Conservation (phyloP, 495 filamentous ascomycete species). For the Aspergillus bridgeri region DNA sequence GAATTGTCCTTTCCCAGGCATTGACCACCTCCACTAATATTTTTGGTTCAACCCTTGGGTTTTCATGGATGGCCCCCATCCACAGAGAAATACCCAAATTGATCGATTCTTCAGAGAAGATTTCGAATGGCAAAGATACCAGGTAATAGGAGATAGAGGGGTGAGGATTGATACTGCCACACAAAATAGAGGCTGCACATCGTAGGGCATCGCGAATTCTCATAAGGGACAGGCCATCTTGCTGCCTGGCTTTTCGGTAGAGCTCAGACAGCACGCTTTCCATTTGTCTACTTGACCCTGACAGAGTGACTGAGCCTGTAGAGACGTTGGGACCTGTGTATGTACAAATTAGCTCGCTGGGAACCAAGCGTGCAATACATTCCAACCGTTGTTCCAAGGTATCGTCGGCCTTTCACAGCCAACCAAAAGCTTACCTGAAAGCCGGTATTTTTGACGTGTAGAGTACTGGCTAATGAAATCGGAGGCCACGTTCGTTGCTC, state of each 20-base stretch:
- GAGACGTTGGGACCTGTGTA: not conserved
- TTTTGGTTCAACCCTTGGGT: conserved; percentile 78
- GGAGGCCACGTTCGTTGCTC: conserved; percentile 81
- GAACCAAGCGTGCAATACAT: not conserved
- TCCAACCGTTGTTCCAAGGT: conserved; percentile 17
- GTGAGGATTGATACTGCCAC: conserved; percentile 66
- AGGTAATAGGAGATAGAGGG: conserved; percentile 77
- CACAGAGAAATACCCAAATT: conserved; percentile 93
- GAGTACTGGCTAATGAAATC: conserved; percentile 97
- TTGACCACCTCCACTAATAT: conserved; percentile 79
- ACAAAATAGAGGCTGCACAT: conserved; percentile 79
- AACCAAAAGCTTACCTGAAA: conserved; percentile 58
- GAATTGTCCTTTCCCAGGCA: conserved; percentile 80
- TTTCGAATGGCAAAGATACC: conserved; percentile 83
- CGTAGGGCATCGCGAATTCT: conserved; percentile 78
- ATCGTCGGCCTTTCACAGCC: conserved; percentile 4
- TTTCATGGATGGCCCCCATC: conserved; percentile 96
- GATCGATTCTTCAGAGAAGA: conserved; percentile 93
- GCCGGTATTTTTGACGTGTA: conserved; percentile 90
- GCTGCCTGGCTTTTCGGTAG: conserved; percentile 61
- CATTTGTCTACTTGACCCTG: conserved; percentile 22
- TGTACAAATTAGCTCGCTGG: conserved; percentile 6
- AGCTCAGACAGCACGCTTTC: conserved; percentile 49
- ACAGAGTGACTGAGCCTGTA: not conserved
- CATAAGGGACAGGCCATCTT: conserved; percentile 62